Evolutionary conservation across 176 grass and related monocot genomes (phyloP), one percentile per base, ranked within the genome.

Genomic region (Leersia perrieri): DNA sequence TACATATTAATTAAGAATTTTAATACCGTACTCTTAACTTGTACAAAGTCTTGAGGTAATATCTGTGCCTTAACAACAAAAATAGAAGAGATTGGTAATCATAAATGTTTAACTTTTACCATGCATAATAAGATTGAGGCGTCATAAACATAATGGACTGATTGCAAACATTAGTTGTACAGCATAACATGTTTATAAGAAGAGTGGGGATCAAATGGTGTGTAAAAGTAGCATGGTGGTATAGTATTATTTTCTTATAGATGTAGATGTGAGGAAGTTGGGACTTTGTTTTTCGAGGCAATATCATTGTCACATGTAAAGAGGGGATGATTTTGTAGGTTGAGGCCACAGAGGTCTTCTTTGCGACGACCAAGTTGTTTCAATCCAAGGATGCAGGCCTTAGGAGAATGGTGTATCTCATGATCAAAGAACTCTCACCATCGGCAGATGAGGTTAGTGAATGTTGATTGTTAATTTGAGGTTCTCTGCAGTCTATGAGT

Each of bases 371-470:
- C 83, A 99, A 99, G 82, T 53, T 99, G 75, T 99, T 99, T 68
- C 97, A 99, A 67, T 99, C 93, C 8, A 99, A 96, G 85, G 97
- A 99, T 86, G 87, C 91, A 20, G 93, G 91, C 5, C 91, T 99
- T 74, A 96, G 97, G 88, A 95, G 97, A 77, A 99, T 99, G 97
- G 93, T 99, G 77, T 99, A 99, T 74, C 91, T 99, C 34, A 99
- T 96, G 97, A 99, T 99, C 77, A 99, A 99, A 84, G 97, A 99
- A 57, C 90, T 99, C 63, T 99, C 97, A 0, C 97, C 97, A 1
- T 99, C 97, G 47, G 84, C 97, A 12, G 93, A 93, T 76, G 97
- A 99, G 97, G 93, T 96, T 74, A 29, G 80, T 42, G 39, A 44
- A 76, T 73, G 16, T 62, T 70, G 64, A 11, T 30, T 60, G 25